phyloP scores from a whole-genome alignment of 75 land plant genomes.

The Pinus tabuliformis region DNA sequence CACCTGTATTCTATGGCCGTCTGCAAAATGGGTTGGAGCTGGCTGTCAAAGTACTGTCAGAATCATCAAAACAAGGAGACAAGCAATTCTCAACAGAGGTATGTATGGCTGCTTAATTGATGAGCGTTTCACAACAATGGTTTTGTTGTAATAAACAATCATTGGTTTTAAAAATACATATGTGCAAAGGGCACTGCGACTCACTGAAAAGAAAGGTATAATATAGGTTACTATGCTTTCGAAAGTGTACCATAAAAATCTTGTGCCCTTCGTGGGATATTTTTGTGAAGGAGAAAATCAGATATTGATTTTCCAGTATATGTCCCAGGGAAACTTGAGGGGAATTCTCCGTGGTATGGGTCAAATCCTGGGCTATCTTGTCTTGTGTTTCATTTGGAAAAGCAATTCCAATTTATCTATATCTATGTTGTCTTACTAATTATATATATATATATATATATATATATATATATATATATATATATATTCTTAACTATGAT shows the following conservation, averaged over 20 bases:
- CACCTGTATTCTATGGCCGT: slow-evolving; percentile 40
- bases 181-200: too few relatives aligned
- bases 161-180: too few relatives aligned
- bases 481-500: too few relatives aligned
- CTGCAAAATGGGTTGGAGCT: slow-evolving; percentile 28
- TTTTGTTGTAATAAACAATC: too few relatives aligned
- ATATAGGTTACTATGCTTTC: too few relatives aligned
- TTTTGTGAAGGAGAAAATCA: slow-evolving; percentile 25
- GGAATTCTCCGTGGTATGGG: slow-evolving; percentile 5
- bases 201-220: too few relatives aligned
- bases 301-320: slow-evolving; percentile 45
- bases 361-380: not conserved
- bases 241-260: slow-evolving; percentile 51
- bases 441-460: too few relatives aligned
- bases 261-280: slow-evolving; percentile 48
- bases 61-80: slow-evolving; percentile 19
- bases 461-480: too few relatives aligned
- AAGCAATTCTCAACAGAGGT: slow-evolving; percentile 39
- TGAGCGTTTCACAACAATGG: too few relatives aligned
- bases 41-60: slow-evolving; percentile 42
- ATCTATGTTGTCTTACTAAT: too few relatives aligned
- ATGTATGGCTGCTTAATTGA: too few relatives aligned
- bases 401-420: not conserved
- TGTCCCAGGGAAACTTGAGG: slow-evolving; percentile 33
- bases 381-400: not conserved